These are phyloP conservation scores for Ogataea polymorpha DNA, from an alignment of 805 yeast genomes.

Conservation along the genomic window DNA sequence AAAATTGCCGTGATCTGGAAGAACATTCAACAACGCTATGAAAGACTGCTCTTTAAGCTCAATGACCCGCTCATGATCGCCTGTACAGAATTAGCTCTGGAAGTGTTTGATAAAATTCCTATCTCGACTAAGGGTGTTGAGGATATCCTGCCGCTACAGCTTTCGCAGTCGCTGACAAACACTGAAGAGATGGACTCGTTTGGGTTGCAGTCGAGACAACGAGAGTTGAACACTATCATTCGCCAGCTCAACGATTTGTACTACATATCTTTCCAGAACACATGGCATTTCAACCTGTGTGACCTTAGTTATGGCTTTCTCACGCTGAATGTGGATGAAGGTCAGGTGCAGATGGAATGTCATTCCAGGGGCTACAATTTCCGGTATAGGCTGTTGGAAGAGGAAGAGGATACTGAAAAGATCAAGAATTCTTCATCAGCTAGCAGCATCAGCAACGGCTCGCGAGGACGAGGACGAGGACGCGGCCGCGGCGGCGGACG, in stretches of 20 bases:
- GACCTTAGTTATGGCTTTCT: constrained; percentile 54
- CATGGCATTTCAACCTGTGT: constrained; percentile 76
- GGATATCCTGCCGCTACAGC: constrained; percentile 30
- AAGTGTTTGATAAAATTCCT: constrained; percentile 62
- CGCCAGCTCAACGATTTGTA: constrained; percentile 57
- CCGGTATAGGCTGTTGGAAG: constrained; percentile 37
- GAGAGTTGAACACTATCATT: constrained; percentile 40
- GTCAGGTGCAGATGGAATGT: constrained; percentile 51
- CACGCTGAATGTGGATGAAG: constrained; percentile 41
- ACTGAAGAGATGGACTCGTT: constrained; percentile 43
- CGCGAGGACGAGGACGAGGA: constrained; percentile 9
- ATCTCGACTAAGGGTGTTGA: constrained; percentile 38
- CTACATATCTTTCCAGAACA: constrained; percentile 61
- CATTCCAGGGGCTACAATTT: constrained; percentile 64
- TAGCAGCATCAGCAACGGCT: constrained; percentile 2
- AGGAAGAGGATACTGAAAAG: constrained; percentile 5
- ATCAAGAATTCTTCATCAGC: not conserved
- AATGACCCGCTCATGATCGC: constrained; percentile 42
- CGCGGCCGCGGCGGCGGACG: constrained; percentile 3
- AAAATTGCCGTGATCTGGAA: constrained; percentile 65
- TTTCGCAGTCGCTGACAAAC: constrained; percentile 22
- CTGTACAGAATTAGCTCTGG: constrained; percentile 53
- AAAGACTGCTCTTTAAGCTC: constrained; percentile 37
- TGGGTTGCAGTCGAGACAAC: constrained; percentile 37
- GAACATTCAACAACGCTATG: constrained; percentile 52